Conservation (phyloP, 345 rosid species). For the Nasturtium officinale region DNA sequence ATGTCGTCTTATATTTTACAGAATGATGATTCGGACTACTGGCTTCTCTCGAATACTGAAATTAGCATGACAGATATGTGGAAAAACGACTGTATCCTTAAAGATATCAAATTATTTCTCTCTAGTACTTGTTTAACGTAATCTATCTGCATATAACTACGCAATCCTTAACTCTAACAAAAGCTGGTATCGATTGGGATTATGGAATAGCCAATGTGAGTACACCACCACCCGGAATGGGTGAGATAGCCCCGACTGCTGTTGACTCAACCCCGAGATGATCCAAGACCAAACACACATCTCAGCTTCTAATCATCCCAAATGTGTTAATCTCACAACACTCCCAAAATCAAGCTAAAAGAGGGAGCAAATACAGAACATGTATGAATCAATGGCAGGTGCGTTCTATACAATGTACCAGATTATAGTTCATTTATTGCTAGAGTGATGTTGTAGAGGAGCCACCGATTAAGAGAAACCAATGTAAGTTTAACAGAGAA, state of each 20-base stretch:
- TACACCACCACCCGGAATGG: slow-evolving; percentile 54
- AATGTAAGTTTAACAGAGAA: slow-evolving; percentile 32
- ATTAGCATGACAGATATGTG: slow-evolving; percentile 93
- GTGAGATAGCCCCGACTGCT: slow-evolving; percentile 48
- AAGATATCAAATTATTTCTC: slow-evolving; percentile 6
- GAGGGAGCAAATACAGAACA: slow-evolving; percentile 34
- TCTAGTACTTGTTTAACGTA: not conserved
- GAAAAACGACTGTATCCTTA: slow-evolving; percentile 92
- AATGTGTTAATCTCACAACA: slow-evolving; percentile 6
- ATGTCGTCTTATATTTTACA: slow-evolving; percentile 44
- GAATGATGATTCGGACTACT: slow-evolving; percentile 80
- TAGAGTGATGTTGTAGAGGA: slow-evolving; percentile 37
- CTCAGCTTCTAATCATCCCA: slow-evolving; percentile 22
- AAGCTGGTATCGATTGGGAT: slow-evolving; percentile 79
- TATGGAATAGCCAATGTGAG: slow-evolving; percentile 60
- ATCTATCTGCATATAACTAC: not conserved
- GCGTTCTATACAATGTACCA: slow-evolving; percentile 40
- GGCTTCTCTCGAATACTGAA: slow-evolving; percentile 82
- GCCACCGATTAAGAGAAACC: slow-evolving; percentile 14
- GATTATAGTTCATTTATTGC: slow-evolving; percentile 28
- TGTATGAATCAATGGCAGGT: slow-evolving; percentile 38
- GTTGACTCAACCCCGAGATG: slow-evolving; percentile 49
- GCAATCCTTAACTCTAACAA: slow-evolving; percentile 53
- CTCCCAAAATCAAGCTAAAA: slow-evolving; percentile 19
- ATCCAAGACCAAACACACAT: slow-evolving; percentile 28